Conservation (phyloP, 1,284 basidiomycete species). For the Earliella scabrosa region DNA sequence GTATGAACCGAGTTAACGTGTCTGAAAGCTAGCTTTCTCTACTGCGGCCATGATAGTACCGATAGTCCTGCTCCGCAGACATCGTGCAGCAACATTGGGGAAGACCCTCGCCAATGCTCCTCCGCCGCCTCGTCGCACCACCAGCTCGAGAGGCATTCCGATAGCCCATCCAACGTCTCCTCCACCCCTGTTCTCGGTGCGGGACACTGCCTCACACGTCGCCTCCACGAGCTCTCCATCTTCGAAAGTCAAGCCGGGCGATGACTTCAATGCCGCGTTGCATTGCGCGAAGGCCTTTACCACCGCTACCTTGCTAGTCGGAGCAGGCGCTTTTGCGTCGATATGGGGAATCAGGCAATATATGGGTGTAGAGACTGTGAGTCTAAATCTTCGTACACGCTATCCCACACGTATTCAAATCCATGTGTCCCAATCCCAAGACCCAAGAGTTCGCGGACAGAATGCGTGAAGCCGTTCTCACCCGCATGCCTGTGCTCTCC, state of each 20-base stretch:
- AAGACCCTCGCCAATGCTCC: slow-evolving; percentile 29
- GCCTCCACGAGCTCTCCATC: slow-evolving; percentile 3
- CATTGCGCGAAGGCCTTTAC: slow-evolving; percentile 49
- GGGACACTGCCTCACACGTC: slow-evolving; percentile 1
- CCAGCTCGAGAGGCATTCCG: slow-evolving; percentile 5
- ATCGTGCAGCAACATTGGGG: slow-evolving; percentile 27
- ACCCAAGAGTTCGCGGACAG: slow-evolving; percentile 57
- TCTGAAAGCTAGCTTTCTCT: slow-evolving; percentile 40
- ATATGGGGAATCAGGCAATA: slow-evolving; percentile 44
- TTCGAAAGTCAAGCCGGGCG: slow-evolving; percentile 9
- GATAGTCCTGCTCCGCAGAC: slow-evolving; percentile 38
- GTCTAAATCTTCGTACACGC: slow-evolving; percentile 17
- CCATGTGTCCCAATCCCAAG: slow-evolving; percentile 34
- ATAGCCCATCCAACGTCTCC: slow-evolving; percentile 14
- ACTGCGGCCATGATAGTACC: slow-evolving; percentile 41
- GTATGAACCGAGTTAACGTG: neutral
- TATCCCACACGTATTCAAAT: too few relatives aligned
- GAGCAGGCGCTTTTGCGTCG: slow-evolving; percentile 35
- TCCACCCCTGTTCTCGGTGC: slow-evolving; percentile 2
- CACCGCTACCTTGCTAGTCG: slow-evolving; percentile 48
- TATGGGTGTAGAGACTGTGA: slow-evolving; percentile 45
- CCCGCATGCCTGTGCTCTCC: slow-evolving; percentile 51
- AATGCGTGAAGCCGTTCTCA: slow-evolving; percentile 51
- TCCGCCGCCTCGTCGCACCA: slow-evolving; percentile 34
- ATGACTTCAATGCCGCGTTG: slow-evolving; percentile 45